A percentile compares a stretch with the other conserved stretches of the same genome.
Evolutionary conservation across 208 protist species (phyloP).

Genomic region (Lotmaria passim): DNA sequence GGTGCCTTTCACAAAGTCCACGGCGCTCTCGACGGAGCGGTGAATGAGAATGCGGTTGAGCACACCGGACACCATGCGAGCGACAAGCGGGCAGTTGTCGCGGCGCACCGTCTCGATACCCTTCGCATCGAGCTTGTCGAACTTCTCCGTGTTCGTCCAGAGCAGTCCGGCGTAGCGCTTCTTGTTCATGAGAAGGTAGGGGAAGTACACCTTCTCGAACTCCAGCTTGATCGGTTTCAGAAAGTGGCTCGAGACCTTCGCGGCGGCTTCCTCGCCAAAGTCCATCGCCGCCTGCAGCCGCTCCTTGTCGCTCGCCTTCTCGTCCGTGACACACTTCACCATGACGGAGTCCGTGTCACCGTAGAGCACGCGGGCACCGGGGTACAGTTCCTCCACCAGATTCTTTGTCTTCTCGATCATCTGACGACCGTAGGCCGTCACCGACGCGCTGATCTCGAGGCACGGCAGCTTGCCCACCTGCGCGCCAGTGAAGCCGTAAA

Average conservation of each 20-base stretch:
- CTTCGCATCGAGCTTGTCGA: constrained; percentile 99
- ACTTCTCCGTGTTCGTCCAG: constrained; percentile 97
- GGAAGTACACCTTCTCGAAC: constrained; percentile 99
- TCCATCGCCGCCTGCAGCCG: constrained; percentile 61
- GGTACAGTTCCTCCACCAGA: constrained; percentile 96
- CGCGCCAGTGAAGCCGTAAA: constrained; percentile 99
- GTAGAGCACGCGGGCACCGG: constrained; percentile 98
- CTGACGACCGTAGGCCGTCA: constrained; percentile 98
- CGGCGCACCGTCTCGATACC: constrained; percentile 99
- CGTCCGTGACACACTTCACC: constrained; percentile 89
- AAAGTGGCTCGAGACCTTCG: constrained; percentile 84
- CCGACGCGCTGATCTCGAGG: constrained; percentile 94
- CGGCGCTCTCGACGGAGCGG: constrained; percentile 85
- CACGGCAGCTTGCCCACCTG: constrained; percentile 99
- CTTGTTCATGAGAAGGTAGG: constrained; percentile 99
- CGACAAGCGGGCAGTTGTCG: constrained; percentile 98
- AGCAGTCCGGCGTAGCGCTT: constrained; percentile 99
- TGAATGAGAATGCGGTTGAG: constrained; percentile 88
- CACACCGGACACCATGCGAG: constrained; percentile 82
- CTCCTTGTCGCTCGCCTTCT: constrained; percentile 67
- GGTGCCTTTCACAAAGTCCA: constrained; percentile 91
- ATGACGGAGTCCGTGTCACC: constrained; percentile 99
- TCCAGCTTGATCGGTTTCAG: constrained; percentile 98
- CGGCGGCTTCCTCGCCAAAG: constrained; percentile 94
- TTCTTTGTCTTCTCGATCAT: constrained; percentile 99